Conservation (phyloP, 1,139 yeast genomes). For the Sugiyamaella novakii region DNA sequence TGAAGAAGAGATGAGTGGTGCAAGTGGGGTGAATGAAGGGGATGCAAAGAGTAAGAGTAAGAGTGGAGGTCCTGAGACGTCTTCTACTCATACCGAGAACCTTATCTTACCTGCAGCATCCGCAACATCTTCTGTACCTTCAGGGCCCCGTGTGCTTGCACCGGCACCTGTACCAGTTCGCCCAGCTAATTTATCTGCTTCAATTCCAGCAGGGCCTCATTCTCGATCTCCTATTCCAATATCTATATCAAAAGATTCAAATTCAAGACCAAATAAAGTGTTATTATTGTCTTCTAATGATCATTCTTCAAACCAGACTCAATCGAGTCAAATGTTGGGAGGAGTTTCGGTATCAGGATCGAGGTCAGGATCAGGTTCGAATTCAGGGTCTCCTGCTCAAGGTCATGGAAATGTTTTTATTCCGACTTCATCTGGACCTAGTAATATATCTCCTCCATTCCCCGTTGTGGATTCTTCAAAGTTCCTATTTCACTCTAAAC, state of each 20-base stretch:
- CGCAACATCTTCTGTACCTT: not conserved
- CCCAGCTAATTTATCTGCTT: not conserved
- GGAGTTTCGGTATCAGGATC: no score
- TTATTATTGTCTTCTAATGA: not conserved
- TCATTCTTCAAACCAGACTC: not conserved
- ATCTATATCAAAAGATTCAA: conserved; percentile 1
- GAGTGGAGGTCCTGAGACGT: not conserved
- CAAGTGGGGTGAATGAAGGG: not conserved
- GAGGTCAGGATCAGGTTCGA: no score
- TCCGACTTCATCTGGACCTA: no score
- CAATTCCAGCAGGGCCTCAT: not conserved
- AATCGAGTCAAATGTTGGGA: not conserved
- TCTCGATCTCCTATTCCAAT: conserved; percentile 1
- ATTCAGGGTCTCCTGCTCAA: no score
- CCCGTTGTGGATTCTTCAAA: not conserved
- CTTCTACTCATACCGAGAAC: not conserved
- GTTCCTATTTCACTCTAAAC: conserved; percentile 10
- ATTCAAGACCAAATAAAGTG: conserved; percentile 7
- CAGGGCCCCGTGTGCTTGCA: not conserved
- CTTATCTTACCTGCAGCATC: not conserved
- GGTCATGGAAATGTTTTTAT: not conserved
- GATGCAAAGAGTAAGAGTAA: not conserved
- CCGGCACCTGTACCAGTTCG: not conserved
- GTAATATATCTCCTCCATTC: not conserved
- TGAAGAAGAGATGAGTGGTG: conserved; percentile 7